A percentile compares a stretch with the other conserved stretches of the same genome.
These are phyloP conservation scores for Pichiaceae sp. DNA, from an alignment of 1,139 yeast species.

Conservation along the genomic window DNA sequence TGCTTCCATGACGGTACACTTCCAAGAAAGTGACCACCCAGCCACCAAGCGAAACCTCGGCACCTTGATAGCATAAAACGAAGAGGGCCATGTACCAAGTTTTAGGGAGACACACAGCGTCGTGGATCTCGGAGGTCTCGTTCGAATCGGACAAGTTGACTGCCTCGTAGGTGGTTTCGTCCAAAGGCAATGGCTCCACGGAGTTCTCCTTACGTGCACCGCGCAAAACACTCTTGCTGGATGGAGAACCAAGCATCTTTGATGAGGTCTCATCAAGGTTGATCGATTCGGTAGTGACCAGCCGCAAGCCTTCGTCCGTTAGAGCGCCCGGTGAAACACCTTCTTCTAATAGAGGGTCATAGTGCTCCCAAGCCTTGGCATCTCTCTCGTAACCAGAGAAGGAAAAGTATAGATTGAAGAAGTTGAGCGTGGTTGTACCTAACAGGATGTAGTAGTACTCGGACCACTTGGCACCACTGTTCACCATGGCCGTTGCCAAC, in stretches of 20 bases:
- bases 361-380: constrained; percentile 25
- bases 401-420: constrained; percentile 26
- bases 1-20: constrained; percentile 41
- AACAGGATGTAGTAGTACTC: constrained; percentile 42
- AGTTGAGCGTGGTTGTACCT: constrained; percentile 28
- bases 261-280: neutral
- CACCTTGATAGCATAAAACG: constrained; percentile 58
- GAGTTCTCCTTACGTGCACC: neutral
- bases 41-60: constrained; percentile 62
- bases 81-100: constrained; percentile 52
- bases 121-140: constrained; percentile 6
- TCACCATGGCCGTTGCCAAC: constrained; percentile 45
- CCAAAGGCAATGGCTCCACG: neutral
- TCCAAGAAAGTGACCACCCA: constrained; percentile 63
- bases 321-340: neutral
- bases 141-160: neutral
- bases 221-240: neutral
- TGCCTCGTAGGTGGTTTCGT: constrained; percentile 1
- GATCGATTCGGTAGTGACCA: neutral
- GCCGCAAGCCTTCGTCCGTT: neutral
- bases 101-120: constrained; percentile 32
- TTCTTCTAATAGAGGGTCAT: constrained; percentile 9
- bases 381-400: constrained; percentile 39
- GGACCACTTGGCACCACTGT: constrained; percentile 44
- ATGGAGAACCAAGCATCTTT: neutral